These are phyloP conservation scores for Rhizophagus clarus DNA, from an alignment of 192 early-diverging fungal species.

Conservation along the genomic window DNA sequence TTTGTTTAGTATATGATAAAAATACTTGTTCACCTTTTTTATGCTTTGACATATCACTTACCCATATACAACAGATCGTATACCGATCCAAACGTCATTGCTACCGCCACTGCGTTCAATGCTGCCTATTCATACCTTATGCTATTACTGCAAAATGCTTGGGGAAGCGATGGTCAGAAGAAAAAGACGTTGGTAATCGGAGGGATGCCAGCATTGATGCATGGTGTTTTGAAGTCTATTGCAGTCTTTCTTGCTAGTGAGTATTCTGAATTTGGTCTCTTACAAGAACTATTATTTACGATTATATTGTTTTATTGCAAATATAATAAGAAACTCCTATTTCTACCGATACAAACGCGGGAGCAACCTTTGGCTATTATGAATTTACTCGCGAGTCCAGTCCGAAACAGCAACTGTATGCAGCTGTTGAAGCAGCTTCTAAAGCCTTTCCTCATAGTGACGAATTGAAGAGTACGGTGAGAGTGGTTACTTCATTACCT, in stretches of 20 bases:
- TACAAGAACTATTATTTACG: background rate
- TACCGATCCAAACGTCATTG: background rate
- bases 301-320: background rate
- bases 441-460: too few species aligned
- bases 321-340: conserved; percentile 7
- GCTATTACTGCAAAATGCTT: conserved; percentile 23
- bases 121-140: conserved; percentile 26
- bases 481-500: too few species aligned
- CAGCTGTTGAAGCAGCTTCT: too few species aligned
- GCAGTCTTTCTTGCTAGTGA: conserved; percentile 18
- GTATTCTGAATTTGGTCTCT: background rate
- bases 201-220: conserved; percentile 28
- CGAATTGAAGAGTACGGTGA: too few species aligned
- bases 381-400: too few species aligned
- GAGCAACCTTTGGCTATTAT: background rate
- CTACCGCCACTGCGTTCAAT: conserved; percentile 1
- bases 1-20: background rate
- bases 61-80: too few species aligned
- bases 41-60: background rate
- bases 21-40: background rate
- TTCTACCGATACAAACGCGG: conserved; percentile 12
- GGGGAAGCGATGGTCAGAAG: background rate
- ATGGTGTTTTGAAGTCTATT: conserved; percentile 25
- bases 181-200: conserved; percentile 23
- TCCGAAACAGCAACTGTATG: background rate